A percentile compares a stretch with the other conserved stretches of the same genome.
Conservation (phyloP, 1,284 basidiomycete genomes). For the Bondarzewia mesenterica region DNA sequence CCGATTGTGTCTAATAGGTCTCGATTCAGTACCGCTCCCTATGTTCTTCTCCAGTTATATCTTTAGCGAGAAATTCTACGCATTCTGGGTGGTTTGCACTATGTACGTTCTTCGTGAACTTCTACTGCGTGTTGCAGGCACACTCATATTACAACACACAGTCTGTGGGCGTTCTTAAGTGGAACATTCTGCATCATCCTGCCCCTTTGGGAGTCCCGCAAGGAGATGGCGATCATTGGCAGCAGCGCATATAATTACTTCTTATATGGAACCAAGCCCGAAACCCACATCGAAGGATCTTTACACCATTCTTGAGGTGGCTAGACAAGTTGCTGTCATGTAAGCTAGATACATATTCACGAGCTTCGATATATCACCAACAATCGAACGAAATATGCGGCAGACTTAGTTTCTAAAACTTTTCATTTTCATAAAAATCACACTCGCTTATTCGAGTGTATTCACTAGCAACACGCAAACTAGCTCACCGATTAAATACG, state of each 20-base stretch:
- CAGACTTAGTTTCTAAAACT: too few relatives aligned
- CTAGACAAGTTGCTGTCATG: too few relatives aligned
- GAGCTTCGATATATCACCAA: too few relatives aligned
- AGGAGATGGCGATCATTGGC: slow-evolving; percentile 29
- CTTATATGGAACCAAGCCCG: too few relatives aligned
- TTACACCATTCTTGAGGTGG: too few relatives aligned
- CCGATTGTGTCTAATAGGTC: slow-evolving; percentile 1
- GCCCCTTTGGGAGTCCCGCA: slow-evolving; percentile 38
- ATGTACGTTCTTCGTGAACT: slow-evolving; percentile 29
- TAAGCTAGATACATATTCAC: too few relatives aligned
- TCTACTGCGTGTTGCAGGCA: slow-evolving; percentile 1
- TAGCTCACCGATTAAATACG: too few relatives aligned
- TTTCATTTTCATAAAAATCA: too few relatives aligned
- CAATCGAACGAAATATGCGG: too few relatives aligned
- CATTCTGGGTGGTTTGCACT: slow-evolving; percentile 42
- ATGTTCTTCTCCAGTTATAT: slow-evolving; percentile 47
- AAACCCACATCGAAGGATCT: too few relatives aligned
- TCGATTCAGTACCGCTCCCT: slow-evolving; percentile 36
- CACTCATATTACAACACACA: slow-evolving; percentile 10
- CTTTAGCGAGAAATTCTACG: slow-evolving; percentile 39
- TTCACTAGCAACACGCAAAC: too few relatives aligned
- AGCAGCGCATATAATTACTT: slow-evolving; percentile 10
- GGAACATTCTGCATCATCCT: slow-evolving; percentile 39
- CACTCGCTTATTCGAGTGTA: too few relatives aligned
- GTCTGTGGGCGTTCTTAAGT: slow-evolving; percentile 38